These are phyloP conservation scores for Cystofilobasidium capitatum DNA, from an alignment of 768 basidiomycete genomes.

Conservation along the genomic window DNA sequence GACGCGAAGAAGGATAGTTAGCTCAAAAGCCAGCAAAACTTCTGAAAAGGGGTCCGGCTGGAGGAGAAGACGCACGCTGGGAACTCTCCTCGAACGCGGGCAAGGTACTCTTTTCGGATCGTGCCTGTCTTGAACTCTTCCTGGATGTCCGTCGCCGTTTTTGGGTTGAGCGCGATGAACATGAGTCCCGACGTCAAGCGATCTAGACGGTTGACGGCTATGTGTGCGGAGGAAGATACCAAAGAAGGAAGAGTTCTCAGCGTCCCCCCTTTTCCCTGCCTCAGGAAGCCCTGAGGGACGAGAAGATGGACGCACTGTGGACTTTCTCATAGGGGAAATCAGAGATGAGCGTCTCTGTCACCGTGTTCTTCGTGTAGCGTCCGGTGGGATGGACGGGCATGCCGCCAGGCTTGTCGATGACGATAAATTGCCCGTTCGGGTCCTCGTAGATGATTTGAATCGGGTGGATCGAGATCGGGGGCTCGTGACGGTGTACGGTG, in stretches of 20 bases:
- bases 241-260: not conserved
- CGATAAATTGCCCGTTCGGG: constrained; percentile 67
- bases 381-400: constrained; percentile 91
- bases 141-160: constrained; percentile 60
- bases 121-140: constrained; percentile 71
- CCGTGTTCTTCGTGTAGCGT: constrained; percentile 76
- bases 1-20: not conserved
- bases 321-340: constrained; percentile 75
- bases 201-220: constrained; percentile 90
- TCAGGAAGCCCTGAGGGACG: not conserved
- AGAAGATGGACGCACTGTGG: constrained; percentile 55
- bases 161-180: constrained; percentile 70
- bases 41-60: not conserved
- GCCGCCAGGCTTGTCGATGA: constrained; percentile 93
- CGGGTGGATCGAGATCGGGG: constrained; percentile 76
- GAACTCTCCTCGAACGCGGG: constrained; percentile 74
- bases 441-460: constrained; percentile 72
- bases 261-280: not conserved
- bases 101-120: constrained; percentile 82
- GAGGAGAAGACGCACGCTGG: constrained; percentile 53
- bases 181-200: constrained; percentile 89
- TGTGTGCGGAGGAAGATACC: not conserved
- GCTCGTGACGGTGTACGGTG: constrained; percentile 92
- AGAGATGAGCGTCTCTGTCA: constrained; percentile 67
- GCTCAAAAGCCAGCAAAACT: not conserved